Conservation (phyloP, 1,284 basidiomycete genomes). For the Chalciporus sp. region DNA sequence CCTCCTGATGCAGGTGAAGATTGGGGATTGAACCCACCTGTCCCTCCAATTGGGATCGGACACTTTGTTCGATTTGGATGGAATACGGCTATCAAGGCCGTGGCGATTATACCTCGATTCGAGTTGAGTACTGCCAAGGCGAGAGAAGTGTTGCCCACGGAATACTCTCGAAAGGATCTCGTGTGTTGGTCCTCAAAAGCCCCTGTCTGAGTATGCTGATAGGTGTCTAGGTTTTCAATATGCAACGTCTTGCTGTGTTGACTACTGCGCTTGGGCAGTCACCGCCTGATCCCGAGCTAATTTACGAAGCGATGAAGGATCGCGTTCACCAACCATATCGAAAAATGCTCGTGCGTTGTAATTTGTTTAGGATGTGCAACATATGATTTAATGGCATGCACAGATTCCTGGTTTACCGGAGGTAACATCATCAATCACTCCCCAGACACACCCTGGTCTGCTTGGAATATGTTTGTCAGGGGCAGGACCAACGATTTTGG, state of each 20-base stretch:
- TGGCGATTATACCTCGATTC: slow-evolving; percentile 95
- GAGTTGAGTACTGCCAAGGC: slow-evolving; percentile 97
- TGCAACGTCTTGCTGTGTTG: slow-evolving; percentile 96
- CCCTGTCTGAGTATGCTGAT: slow-evolving; percentile 3
- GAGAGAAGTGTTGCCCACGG: slow-evolving; percentile 81
- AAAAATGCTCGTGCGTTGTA: slow-evolving; percentile 69
- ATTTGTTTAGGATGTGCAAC: background rate
- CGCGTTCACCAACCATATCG: slow-evolving; percentile 97
- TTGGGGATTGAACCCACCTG: slow-evolving; percentile 89
- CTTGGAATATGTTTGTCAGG: slow-evolving; percentile 98
- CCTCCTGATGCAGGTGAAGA: slow-evolving; percentile 88
- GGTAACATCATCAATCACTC: slow-evolving; percentile 88
- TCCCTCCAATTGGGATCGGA: slow-evolving; percentile 89
- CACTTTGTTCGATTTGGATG: slow-evolving; percentile 94
- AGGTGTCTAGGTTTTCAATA: slow-evolving; percentile 86
- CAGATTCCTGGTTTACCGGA: slow-evolving; percentile 95
- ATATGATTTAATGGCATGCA: background rate
- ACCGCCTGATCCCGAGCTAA: slow-evolving; percentile 91
- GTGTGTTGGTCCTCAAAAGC: slow-evolving; percentile 50
- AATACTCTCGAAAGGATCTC: slow-evolving; percentile 89
- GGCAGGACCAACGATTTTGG: slow-evolving; percentile 96
- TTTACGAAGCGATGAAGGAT: slow-evolving; percentile 99
- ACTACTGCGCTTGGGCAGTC: slow-evolving; percentile 91
- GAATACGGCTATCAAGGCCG: slow-evolving; percentile 85
- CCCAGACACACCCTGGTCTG: slow-evolving; percentile 87